phyloP scores from a whole-genome alignment of 768 basidiomycete species.

The Suillus paluster region DNA sequence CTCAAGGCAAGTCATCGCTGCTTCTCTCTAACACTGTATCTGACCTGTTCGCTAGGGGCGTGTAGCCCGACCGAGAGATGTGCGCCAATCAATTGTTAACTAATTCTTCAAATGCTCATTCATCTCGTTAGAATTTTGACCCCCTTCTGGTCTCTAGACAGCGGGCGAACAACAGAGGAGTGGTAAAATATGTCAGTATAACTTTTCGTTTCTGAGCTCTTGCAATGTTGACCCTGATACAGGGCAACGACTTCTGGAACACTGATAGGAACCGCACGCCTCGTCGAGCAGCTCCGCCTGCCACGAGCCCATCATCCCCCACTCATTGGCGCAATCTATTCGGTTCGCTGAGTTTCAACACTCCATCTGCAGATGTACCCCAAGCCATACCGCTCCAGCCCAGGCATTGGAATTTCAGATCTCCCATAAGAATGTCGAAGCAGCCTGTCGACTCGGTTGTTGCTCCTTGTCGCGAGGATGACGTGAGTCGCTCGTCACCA shows the following conservation, averaged over 20 bases:
- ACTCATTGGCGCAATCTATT: neutral
- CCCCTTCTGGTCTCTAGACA: neutral
- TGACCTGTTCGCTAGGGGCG: neutral
- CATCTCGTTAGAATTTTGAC: neutral
- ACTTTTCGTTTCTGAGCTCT: neutral
- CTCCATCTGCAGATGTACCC: no score
- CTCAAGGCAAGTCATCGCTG: neutral
- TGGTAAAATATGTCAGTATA: neutral
- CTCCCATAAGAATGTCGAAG: no score
- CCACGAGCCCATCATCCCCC: neutral
- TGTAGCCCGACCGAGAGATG: neutral
- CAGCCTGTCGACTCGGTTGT: no score
- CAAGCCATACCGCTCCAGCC: no score
- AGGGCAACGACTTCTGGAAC: neutral
- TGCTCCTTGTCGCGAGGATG: no score
- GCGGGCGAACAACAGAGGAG: neutral
- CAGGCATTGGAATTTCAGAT: no score
- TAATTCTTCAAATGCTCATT: neutral
- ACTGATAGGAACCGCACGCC: no score
- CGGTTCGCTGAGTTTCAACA: neutral
- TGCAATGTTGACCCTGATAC: neutral
- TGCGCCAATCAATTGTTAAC: neutral
- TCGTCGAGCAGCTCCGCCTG: neutral
- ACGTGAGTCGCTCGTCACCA: no score
- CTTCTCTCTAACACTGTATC: neutral